Percentiles rank a stretch among this genome's conserved stretches.
These are phyloP conservation scores for Hysterium pulicare DNA, from an alignment of 2,329 filamentous ascomycete genomes.

Conservation along the genomic window DNA sequence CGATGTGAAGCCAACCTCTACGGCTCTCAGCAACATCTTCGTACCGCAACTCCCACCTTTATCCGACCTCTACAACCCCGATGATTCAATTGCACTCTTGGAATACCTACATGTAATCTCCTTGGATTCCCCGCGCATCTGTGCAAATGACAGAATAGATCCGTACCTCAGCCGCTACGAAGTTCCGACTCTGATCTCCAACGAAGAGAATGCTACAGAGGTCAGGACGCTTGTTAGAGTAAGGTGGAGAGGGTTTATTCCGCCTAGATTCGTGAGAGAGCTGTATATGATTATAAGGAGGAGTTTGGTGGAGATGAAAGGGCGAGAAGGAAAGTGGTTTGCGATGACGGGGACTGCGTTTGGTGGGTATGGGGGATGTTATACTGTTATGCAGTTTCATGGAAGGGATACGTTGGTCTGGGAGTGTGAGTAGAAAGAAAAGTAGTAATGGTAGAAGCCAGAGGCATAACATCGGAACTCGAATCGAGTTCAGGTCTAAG, in stretches of 20 bases:
- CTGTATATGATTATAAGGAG: conserved; percentile 25
- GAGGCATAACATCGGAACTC: too few species aligned
- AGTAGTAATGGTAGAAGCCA: too few species aligned
- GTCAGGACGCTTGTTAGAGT: conserved; percentile 31
- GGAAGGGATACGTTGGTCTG: conserved; percentile 31
- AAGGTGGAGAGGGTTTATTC: conserved; percentile 44
- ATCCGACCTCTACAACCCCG: conserved; percentile 50
- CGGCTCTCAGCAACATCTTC: conserved; percentile 18
- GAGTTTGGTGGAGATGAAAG: conserved; percentile 15
- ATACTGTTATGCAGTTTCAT: conserved; percentile 32
- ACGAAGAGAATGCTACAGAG: conserved; percentile 2
- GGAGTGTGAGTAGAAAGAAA: conserved; percentile 19
- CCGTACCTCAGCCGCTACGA: conserved; percentile 66
- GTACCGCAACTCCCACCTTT: conserved; percentile 28
- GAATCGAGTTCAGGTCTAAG: too few species aligned
- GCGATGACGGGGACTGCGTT: conserved; percentile 29
- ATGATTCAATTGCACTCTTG: conserved; percentile 63
- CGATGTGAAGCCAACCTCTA: conserved; percentile 19
- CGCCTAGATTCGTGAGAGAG: conserved; percentile 30
- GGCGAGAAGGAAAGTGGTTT: conserved; percentile 25
- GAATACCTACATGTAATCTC: conserved; percentile 73
- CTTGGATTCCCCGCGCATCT: conserved; percentile 63
- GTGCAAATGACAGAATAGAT: conserved; percentile 58
- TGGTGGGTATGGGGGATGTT: conserved; percentile 22
- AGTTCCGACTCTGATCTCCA: conserved; percentile 46